These are phyloP conservation scores for Lolium multiflorum DNA, from an alignment of 176 grass and related monocot species.

Conservation along the genomic window DNA sequence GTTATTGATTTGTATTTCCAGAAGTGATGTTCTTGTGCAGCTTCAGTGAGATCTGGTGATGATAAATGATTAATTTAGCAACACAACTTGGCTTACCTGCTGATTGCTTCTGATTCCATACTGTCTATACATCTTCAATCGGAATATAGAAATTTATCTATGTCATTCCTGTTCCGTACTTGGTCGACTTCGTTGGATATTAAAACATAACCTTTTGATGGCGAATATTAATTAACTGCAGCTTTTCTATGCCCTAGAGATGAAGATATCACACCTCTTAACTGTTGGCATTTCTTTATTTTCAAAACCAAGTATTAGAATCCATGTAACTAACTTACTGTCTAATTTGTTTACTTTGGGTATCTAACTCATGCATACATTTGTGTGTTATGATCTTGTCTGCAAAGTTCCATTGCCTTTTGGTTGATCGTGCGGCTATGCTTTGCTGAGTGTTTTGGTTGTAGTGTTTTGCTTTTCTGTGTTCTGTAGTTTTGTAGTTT, in stretches of 20 bases:
- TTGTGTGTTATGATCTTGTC: neutral
- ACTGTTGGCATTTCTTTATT: neutral
- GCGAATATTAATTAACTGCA: too few relatives aligned
- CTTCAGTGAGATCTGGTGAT: too few relatives aligned
- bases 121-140: neutral
- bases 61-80: neutral
- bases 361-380: neutral
- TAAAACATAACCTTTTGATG: neutral
- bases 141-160: neutral
- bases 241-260: too few relatives aligned
- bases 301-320: neutral
- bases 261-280: neutral
- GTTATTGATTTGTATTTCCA: constrained; percentile 1
- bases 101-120: neutral
- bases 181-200: neutral
- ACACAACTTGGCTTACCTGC: neutral
- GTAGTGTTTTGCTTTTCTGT: neutral
- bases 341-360: too few relatives aligned
- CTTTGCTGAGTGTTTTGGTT: neutral
- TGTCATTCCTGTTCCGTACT: neutral
- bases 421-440: neutral
- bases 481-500: neutral
- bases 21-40: neutral
- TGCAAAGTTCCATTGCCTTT: neutral
- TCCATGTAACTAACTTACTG: too few relatives aligned